Conservation (phyloP, 1,284 basidiomycete genomes). For the Thelephora terrestris region DNA sequence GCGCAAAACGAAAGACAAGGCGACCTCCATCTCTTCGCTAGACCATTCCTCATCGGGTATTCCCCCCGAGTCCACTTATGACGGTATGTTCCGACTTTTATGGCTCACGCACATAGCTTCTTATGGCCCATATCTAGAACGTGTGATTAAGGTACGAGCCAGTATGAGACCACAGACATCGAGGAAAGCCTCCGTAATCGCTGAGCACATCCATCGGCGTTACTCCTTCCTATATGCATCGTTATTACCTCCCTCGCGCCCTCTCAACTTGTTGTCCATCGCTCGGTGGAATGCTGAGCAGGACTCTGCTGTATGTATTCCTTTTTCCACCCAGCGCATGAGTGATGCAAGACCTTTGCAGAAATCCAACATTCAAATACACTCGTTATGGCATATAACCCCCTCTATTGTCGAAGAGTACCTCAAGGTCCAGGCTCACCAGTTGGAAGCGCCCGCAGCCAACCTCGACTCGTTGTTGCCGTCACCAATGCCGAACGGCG, state of each 20-base stretch:
- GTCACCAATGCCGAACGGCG: conserved; percentile 23
- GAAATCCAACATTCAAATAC: conserved; percentile 28
- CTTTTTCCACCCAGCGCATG: conserved; percentile 54
- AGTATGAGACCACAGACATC: conserved; percentile 41
- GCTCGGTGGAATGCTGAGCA: conserved; percentile 49
- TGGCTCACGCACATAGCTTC: neutral
- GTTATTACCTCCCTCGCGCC: conserved; percentile 21
- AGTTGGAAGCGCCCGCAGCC: conserved; percentile 29
- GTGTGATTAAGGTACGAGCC: conserved; percentile 41
- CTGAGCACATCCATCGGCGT: conserved; percentile 53
- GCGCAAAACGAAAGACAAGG: conserved; percentile 47
- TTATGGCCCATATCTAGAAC: conserved; percentile 31
- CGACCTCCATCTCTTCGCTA: conserved; percentile 25
- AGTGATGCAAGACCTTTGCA: conserved; percentile 60
- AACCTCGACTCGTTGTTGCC: conserved; percentile 27
- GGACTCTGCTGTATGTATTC: conserved; percentile 31
- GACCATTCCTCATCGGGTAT: conserved; percentile 26
- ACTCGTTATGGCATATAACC: conserved; percentile 51
- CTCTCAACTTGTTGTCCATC: conserved; percentile 37
- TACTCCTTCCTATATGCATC: conserved; percentile 44
- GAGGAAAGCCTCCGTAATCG: conserved; percentile 55
- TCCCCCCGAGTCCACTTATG: conserved; percentile 18
- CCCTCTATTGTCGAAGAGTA: conserved; percentile 61
- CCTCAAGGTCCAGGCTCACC: conserved; percentile 28
- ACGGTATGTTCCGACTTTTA: conserved; percentile 10